Evolutionary conservation across 1,139 yeast genomes (phyloP).

Genomic region (Saccharomyces pastorianus): DNA sequence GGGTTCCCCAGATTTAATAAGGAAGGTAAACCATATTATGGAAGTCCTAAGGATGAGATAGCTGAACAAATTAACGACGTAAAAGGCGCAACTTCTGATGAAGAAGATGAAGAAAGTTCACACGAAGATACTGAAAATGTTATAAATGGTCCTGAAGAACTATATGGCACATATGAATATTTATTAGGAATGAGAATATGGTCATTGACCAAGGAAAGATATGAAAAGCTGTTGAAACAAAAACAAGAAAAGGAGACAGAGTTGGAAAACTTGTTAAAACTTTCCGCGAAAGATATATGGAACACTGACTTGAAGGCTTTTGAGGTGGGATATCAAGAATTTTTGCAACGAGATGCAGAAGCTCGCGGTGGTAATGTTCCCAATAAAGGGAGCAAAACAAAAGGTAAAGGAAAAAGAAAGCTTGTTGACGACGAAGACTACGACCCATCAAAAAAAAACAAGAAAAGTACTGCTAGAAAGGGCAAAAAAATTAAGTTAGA

Average conservation of each 20-base stretch:
- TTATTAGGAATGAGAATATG: constrained; percentile 84
- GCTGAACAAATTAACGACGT: constrained; percentile 32
- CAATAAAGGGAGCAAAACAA: constrained; percentile 21
- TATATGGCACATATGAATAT: constrained; percentile 61
- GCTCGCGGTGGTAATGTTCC: constrained; percentile 29
- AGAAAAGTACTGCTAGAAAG: constrained; percentile 10
- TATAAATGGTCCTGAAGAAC: constrained; percentile 32
- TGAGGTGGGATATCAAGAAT: constrained; percentile 55
- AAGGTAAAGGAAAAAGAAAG: constrained; percentile 29
- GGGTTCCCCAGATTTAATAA: constrained; percentile 74
- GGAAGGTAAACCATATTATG: constrained; percentile 50
- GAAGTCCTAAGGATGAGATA: constrained; percentile 34
- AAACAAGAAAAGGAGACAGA: constrained; percentile 66
- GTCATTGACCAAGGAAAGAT: constrained; percentile 86
- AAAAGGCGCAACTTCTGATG: constrained; percentile 29
- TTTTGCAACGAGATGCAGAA: constrained; percentile 48
- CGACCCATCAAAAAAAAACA: constrained; percentile 26
- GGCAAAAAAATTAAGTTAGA: constrained; percentile 21
- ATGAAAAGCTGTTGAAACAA: constrained; percentile 68
- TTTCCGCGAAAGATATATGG: constrained; percentile 87
- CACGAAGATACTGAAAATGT: constrained; percentile 27
- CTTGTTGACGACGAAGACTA: constrained; percentile 28
- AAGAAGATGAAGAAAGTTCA: constrained; percentile 33
- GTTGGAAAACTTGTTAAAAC: constrained; percentile 54
- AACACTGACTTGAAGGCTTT: constrained; percentile 70